Evolutionary conservation across 768 basidiomycete genomes (phyloP).

Genomic region (Boletus sp.): DNA sequence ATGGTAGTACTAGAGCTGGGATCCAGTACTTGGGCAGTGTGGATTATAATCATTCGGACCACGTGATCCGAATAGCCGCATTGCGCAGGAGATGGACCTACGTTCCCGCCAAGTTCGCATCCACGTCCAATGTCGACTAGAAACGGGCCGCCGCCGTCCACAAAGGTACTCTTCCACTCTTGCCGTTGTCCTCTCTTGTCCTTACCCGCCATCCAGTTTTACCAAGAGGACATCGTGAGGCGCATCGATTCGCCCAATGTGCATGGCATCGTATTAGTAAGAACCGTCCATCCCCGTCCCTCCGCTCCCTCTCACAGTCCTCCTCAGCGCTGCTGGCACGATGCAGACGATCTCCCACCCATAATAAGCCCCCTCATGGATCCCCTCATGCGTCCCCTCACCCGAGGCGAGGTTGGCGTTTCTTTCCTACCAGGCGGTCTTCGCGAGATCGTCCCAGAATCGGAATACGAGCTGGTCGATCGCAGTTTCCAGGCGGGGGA

Average conservation of each 20-base stretch:
- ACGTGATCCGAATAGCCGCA: too few species aligned
- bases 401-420: conserved; percentile 80
- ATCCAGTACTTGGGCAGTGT: too few species aligned
- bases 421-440: conserved; percentile 56
- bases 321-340: conserved; percentile 84
- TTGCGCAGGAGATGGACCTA: too few species aligned
- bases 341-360: conserved; percentile 67
- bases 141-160: conserved; percentile 24
- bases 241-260: conserved; percentile 39
- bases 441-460: conserved; percentile 72
- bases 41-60: too few species aligned
- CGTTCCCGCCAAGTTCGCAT: conserved; percentile 2
- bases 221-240: conserved; percentile 66
- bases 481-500: conserved; percentile 79
- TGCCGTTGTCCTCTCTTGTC: background rate
- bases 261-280: conserved; percentile 66
- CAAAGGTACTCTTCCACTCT: conserved; percentile 29
- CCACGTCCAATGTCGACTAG: conserved; percentile 28
- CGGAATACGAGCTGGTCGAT: conserved; percentile 67
- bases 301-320: conserved; percentile 6
- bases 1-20: background rate
- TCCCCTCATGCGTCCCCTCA: conserved; percentile 72
- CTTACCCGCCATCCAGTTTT: conserved; percentile 44
- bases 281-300: too few species aligned
- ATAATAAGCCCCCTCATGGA: conserved; percentile 47